A percentile compares a stretch with the other conserved stretches of the same genome.
Evolutionary conservation across 2,329 filamentous ascomycete species (phyloP).

Genomic region (Aspergillus pseudotamarii): DNA sequence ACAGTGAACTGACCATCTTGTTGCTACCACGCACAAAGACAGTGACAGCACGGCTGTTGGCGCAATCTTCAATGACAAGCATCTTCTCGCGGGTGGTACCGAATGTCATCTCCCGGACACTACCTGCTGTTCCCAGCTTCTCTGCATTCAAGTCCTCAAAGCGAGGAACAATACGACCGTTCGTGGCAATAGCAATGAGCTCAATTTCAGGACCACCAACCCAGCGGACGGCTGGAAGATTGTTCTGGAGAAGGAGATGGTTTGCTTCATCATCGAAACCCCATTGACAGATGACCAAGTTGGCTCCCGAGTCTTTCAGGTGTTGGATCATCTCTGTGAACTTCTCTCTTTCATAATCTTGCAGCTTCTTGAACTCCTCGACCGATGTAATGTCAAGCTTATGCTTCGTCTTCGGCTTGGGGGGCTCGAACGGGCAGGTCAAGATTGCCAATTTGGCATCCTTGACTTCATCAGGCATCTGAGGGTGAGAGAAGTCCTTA

Average conservation of each 20-base stretch:
- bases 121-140: slow-evolving; percentile 86
- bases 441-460: slow-evolving; percentile 98
- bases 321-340: slow-evolving; percentile 98
- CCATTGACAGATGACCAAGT: slow-evolving; percentile 98
- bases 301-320: slow-evolving; percentile 96
- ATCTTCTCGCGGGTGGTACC: slow-evolving; percentile 99
- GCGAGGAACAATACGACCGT: slow-evolving; percentile 93
- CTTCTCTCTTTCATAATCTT: slow-evolving; percentile 93
- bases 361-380: slow-evolving; percentile 97
- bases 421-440: slow-evolving; percentile 96
- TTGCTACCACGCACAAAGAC: slow-evolving; percentile 97
- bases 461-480: slow-evolving; percentile 94
- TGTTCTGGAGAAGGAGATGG: slow-evolving; percentile 92
- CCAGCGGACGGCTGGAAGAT: slow-evolving; percentile 94
- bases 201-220: slow-evolving; percentile 98
- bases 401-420: slow-evolving; percentile 99
- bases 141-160: slow-evolving; percentile 91
- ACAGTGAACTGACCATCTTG: slow-evolving; percentile 78
- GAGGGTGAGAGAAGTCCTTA: slow-evolving; percentile 99
- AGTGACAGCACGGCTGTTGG: slow-evolving; percentile 94
- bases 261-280: slow-evolving; percentile 99
- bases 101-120: slow-evolving; percentile 94
- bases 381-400: slow-evolving; percentile 97
- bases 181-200: slow-evolving; percentile 96
- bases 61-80: slow-evolving; percentile 98